phyloP scores from a whole-genome alignment of 2,329 filamentous ascomycete genomes.

The Lasiodiplodia sp. region DNA sequence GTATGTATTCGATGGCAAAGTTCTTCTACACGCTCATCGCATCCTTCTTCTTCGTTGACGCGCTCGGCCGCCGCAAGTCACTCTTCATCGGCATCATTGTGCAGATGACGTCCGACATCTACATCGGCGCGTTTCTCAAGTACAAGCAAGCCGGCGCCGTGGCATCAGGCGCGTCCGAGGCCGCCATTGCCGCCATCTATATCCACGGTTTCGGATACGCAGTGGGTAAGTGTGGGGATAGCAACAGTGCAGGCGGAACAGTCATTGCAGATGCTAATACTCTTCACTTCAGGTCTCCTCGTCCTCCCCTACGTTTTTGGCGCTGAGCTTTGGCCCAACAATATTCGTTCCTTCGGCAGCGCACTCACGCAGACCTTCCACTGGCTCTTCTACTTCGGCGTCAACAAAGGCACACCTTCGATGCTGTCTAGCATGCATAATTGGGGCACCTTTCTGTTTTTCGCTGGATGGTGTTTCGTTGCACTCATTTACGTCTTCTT shows the following conservation, averaged over 20 bases:
- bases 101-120: constrained; percentile 53
- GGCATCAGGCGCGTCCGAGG: constrained; percentile 43
- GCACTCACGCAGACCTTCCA: constrained; percentile 51
- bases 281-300: constrained; percentile 36
- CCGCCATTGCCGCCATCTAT: constrained; percentile 54
- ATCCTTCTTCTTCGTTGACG: constrained; percentile 55
- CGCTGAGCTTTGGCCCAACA: constrained; percentile 56
- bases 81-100: constrained; percentile 47
- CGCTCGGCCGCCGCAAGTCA: constrained; percentile 43
- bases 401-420: constrained; percentile 46
- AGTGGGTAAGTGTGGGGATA: constrained; percentile 36
- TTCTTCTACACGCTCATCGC: constrained; percentile 53
- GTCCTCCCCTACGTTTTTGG: constrained; percentile 56
- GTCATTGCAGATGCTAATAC: background rate
- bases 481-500: constrained; percentile 50
- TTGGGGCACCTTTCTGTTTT: constrained; percentile 56
- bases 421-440: constrained; percentile 46
- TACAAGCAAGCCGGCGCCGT: constrained; percentile 39
- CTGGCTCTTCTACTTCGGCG: constrained; percentile 54
- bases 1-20: constrained; percentile 55
- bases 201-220: constrained; percentile 57
- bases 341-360: constrained; percentile 54
- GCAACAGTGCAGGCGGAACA: background rate
- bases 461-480: constrained; percentile 50
- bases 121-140: constrained; percentile 52